phyloP scores from a whole-genome alignment of 2,329 filamentous ascomycete genomes.

The Claviceps sorghi region DNA sequence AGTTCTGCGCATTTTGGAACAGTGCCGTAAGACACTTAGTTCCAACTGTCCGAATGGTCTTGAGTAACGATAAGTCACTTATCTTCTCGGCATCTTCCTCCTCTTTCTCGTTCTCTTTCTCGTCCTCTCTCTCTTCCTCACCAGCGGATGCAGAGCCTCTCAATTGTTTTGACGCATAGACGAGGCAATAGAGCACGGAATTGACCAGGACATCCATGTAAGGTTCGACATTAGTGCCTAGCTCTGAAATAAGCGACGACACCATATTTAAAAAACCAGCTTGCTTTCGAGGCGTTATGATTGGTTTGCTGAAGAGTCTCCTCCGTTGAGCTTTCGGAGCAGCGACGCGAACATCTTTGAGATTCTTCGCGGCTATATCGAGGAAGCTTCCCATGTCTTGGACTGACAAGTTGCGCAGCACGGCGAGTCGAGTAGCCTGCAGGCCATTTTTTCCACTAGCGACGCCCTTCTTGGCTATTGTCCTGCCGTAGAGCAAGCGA shows the following conservation, averaged over 20 bases:
- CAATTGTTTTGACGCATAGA: conserved; percentile 51
- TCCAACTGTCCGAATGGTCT: conserved; percentile 53
- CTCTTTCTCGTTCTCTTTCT: conserved; percentile 18
- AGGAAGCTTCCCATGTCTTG: conserved; percentile 70
- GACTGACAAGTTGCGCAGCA: conserved; percentile 62
- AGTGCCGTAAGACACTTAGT: conserved; percentile 70
- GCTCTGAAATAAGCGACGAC: conserved; percentile 68
- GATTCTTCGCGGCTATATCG: conserved; percentile 60
- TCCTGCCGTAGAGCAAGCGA: conserved; percentile 74
- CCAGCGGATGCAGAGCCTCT: conserved; percentile 22
- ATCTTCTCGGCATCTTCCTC: conserved; percentile 29
- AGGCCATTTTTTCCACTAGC: conserved; percentile 68
- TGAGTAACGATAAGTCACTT: conserved; percentile 43
- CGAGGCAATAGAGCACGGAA: conserved; percentile 66
- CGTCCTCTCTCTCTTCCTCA: conserved; percentile 15
- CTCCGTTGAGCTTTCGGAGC: conserved; percentile 32
- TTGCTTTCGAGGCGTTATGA: conserved; percentile 61
- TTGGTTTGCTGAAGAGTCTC: conserved; percentile 39
- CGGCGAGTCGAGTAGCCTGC: conserved; percentile 64
- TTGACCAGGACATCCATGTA: conserved; percentile 59
- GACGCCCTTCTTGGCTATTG: conserved; percentile 67
- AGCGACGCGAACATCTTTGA: conserved; percentile 47
- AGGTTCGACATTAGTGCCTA: conserved; percentile 57
- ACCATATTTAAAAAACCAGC: conserved; percentile 87
- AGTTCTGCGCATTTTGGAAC: conserved; percentile 56